Evolutionary conservation across 1,284 basidiomycete species (phyloP).

Genomic region (Moniliella sp.): DNA sequence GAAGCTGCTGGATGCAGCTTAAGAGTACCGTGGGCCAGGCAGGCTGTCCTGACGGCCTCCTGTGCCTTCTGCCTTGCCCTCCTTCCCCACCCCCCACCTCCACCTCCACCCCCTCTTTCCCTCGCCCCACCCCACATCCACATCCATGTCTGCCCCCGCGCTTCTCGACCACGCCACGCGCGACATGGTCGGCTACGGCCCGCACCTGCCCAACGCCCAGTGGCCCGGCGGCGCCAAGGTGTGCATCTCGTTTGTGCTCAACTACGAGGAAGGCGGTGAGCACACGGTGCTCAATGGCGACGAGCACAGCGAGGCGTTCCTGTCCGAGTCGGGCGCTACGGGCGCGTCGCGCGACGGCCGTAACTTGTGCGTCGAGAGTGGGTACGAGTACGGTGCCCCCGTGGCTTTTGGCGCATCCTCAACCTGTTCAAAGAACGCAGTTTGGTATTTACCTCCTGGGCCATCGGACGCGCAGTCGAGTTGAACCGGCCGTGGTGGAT

Average conservation of each 20-base stretch:
- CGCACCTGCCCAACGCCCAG: constrained; percentile 27
- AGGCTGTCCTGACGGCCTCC: too few species aligned
- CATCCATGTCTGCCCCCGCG: too few species aligned
- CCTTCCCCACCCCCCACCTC: too few species aligned
- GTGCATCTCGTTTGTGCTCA: constrained; percentile 32
- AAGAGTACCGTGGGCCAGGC: too few species aligned
- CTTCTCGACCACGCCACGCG: constrained; percentile 15
- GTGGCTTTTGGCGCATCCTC: constrained; percentile 35
- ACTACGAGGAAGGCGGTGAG: constrained; percentile 36
- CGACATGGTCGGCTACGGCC: constrained; percentile 33
- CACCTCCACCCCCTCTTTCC: too few species aligned
- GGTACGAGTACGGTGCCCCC: constrained; percentile 35
- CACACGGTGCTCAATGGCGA: constrained; percentile 31
- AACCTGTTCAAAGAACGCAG: constrained; percentile 29
- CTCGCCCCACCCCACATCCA: too few species aligned
- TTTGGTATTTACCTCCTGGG: constrained; percentile 30
- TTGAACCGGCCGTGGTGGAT: constrained; percentile 27
- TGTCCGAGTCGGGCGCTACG: constrained; percentile 27
- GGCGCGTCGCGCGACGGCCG: constrained; percentile 12
- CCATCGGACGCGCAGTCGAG: constrained; percentile 33
- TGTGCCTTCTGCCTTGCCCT: too few species aligned
- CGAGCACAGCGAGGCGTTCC: constrained; percentile 17
- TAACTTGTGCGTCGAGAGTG: constrained; percentile 32
- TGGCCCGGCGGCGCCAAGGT: constrained; percentile 35
- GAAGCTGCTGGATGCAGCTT: too few species aligned